phyloP scores from a whole-genome alignment of 495 filamentous ascomycete genomes.

The Daldinia bambusicola region DNA sequence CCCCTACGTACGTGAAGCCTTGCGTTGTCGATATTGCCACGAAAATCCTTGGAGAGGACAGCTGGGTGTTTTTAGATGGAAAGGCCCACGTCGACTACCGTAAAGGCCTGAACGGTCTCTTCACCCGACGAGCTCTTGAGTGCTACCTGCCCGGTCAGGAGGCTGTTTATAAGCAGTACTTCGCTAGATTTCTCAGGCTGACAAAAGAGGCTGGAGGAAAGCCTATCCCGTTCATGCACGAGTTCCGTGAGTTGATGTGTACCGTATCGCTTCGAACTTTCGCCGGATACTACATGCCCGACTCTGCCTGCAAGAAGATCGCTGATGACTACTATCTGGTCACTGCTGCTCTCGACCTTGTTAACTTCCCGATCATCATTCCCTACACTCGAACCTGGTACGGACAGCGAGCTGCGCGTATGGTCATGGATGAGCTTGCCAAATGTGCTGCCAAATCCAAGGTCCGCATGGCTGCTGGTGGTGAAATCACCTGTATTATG shows the following conservation, averaged over 20 bases:
- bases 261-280: constrained; percentile 95
- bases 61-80: constrained; percentile 98
- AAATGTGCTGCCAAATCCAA: constrained; percentile 94
- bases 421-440: constrained; percentile 89
- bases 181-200: constrained; percentile 77
- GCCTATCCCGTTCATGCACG: constrained; percentile 86
- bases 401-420: constrained; percentile 93
- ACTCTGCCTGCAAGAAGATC: constrained; percentile 91
- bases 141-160: constrained; percentile 92
- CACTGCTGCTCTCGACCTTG: constrained; percentile 93
- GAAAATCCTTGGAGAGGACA: constrained; percentile 90
- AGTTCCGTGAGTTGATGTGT: constrained; percentile 96
- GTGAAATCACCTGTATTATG: constrained; percentile 89
- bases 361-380: constrained; percentile 98
- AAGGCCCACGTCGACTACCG: constrained; percentile 96
- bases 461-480: constrained; percentile 90
- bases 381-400: constrained; percentile 98
- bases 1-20: constrained; percentile 89
- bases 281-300: constrained; percentile 93
- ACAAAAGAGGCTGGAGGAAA: constrained; percentile 75
- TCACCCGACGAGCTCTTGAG: constrained; percentile 89
- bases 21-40: constrained; percentile 96
- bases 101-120: constrained; percentile 93
- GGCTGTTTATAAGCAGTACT: constrained; percentile 89
- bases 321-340: constrained; percentile 97